A percentile compares a stretch with the other conserved stretches of the same genome.
Evolutionary conservation across 352 stramenopile species (phyloP).

Genomic region (Phytophthora tubulina): DNA sequence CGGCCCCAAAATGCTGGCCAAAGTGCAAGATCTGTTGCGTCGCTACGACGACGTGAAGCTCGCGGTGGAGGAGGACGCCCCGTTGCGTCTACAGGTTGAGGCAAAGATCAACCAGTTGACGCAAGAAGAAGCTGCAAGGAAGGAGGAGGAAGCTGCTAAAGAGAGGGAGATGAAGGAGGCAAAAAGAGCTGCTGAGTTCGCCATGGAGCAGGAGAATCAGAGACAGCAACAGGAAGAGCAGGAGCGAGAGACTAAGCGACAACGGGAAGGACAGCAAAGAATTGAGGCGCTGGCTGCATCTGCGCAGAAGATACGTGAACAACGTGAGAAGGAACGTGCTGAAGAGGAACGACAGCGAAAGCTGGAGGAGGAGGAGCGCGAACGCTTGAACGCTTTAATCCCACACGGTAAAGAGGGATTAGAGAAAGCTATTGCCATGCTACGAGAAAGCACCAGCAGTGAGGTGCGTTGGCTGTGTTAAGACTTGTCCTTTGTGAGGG

Average conservation of each 20-base stretch:
- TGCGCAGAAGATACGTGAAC: constrained; percentile 68
- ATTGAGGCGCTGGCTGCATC: constrained; percentile 58
- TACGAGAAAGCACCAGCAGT: constrained; percentile 51
- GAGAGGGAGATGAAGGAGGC: constrained; percentile 24
- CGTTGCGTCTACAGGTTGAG: constrained; percentile 40
- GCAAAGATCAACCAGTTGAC: constrained; percentile 28
- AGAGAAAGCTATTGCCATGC: constrained; percentile 47
- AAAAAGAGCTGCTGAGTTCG: constrained; percentile 26
- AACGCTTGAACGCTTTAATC: constrained; percentile 46
- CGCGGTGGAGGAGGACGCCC: constrained; percentile 35
- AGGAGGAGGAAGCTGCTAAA: constrained; percentile 14
- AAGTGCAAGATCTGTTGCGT: constrained; percentile 64
- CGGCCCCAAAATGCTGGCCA: constrained; percentile 78
- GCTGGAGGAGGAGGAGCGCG: constrained; percentile 46
- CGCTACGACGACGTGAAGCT: constrained; percentile 58
- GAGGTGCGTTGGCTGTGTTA: constrained; percentile 26
- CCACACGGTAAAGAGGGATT: constrained; percentile 56
- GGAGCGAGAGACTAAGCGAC: constrained; percentile 25
- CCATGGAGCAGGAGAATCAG: constrained; percentile 33
- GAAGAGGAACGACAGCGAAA: constrained; percentile 47
- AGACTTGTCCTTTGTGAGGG: neutral
- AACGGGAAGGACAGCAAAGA: constrained; percentile 36
- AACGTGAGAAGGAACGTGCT: constrained; percentile 42
- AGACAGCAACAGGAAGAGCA: constrained; percentile 25
- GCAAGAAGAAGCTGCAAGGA: constrained; percentile 15